A percentile compares a stretch with the other conserved stretches of the same genome.
These are phyloP conservation scores for Akanthomyces dipterigenus DNA, from an alignment of 2,329 filamentous ascomycete species.

Conservation along the genomic window DNA sequence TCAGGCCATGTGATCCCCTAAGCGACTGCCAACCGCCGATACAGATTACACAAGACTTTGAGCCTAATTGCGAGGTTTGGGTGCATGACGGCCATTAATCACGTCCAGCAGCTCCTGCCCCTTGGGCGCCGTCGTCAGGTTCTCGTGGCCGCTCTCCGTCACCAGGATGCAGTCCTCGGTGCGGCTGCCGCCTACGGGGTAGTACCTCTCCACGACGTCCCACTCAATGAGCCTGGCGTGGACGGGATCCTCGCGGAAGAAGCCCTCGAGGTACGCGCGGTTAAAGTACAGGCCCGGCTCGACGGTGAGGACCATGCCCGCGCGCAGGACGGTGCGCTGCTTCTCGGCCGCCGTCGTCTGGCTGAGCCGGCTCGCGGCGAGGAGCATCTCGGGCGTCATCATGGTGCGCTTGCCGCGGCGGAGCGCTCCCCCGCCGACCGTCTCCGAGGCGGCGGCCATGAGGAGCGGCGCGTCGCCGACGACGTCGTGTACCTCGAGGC, in stretches of 20 bases:
- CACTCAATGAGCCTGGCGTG: constrained; percentile 60
- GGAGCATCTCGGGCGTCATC: constrained; percentile 30
- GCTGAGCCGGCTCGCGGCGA: constrained; percentile 17
- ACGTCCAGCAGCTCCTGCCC: constrained; percentile 61
- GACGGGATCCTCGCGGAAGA: constrained; percentile 52
- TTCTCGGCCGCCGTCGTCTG: constrained; percentile 24
- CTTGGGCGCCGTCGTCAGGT: constrained; percentile 76
- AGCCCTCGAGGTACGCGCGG: constrained; percentile 63
- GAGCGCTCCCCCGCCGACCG: constrained; percentile 19
- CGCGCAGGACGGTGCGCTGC: constrained; percentile 37
- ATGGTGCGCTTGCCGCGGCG: constrained; percentile 35
- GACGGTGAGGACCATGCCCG: constrained; percentile 68
- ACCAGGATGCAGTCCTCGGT: constrained; percentile 90
- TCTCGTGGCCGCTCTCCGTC: constrained; percentile 71
- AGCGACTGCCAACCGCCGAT: too few relatives aligned
- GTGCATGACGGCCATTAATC: constrained; percentile 35
- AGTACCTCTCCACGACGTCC: constrained; percentile 60
- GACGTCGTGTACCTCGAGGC: constrained; percentile 59
- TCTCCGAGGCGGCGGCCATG: constrained; percentile 16
- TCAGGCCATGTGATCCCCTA: background rate
- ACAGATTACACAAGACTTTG: background rate
- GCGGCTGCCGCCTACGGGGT: constrained; percentile 76
- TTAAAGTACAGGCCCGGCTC: constrained; percentile 80
- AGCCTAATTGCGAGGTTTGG: background rate
- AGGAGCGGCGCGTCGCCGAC: constrained; percentile 32